Percentiles rank a stretch among this genome's conserved stretches.
These are phyloP conservation scores for Glarea lozoyensis DNA, from an alignment of 495 filamentous ascomycete species.

Conservation along the genomic window DNA sequence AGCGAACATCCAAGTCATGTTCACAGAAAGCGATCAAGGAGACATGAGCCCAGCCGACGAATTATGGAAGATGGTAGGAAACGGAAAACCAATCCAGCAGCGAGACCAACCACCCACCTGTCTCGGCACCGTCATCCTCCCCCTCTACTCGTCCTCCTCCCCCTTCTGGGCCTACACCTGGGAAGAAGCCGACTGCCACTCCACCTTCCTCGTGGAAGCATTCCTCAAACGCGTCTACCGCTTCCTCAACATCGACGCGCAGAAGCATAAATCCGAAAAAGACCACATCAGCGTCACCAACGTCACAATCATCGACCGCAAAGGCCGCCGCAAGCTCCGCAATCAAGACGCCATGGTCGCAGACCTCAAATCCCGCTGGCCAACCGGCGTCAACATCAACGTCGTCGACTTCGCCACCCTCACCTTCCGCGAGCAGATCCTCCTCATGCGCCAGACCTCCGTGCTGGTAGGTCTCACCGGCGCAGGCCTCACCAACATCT, in stretches of 20 bases:
- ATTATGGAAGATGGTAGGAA: conserved; percentile 25
- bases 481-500: conserved; percentile 28
- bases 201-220: conserved; percentile 18
- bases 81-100: conserved; percentile 13
- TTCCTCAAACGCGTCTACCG: conserved; percentile 21
- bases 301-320: conserved; percentile 28
- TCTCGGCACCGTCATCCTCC: conserved; percentile 26
- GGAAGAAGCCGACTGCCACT: conserved; percentile 13
- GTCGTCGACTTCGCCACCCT: conserved; percentile 27
- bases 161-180: conserved; percentile 25
- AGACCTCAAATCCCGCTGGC: conserved; percentile 10
- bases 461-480: conserved; percentile 30
- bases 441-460: conserved; percentile 23
- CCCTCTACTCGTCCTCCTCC: conserved; percentile 25
- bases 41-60: conserved; percentile 23
- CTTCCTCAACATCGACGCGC: conserved; percentile 12
- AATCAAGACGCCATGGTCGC: conserved; percentile 19
- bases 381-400: conserved; percentile 21
- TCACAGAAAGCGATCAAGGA: conserved; percentile 19
- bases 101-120: conserved; percentile 11
- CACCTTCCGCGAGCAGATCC: conserved; percentile 24
- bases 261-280: background rate
- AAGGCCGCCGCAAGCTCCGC: conserved; percentile 16
- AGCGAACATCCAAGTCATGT: conserved; percentile 23
- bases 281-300: background rate